These are phyloP conservation scores for Microglena sp. DNA, from an alignment of 139 green algal species.

Conservation along the genomic window DNA sequence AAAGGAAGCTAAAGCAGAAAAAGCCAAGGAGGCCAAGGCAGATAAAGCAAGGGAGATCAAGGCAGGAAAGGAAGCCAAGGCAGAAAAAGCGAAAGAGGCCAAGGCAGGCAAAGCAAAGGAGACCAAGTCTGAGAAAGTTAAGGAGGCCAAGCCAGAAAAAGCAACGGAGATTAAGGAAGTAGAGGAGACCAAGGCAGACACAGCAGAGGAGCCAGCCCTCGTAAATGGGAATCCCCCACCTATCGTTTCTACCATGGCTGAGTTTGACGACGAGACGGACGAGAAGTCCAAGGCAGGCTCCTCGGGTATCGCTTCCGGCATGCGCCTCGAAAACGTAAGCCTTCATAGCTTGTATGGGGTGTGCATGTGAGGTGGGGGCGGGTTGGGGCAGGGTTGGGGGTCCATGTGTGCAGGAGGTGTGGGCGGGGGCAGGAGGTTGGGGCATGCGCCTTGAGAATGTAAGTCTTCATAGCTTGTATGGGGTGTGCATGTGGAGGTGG, in stretches of 20 bases:
- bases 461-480: too few relatives aligned
- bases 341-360: too few relatives aligned
- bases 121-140: conserved; percentile 38
- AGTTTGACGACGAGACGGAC: neutral
- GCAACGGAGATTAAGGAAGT: too few relatives aligned
- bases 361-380: too few relatives aligned
- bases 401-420: too few relatives aligned
- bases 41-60: neutral
- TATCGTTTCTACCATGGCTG: conserved; percentile 2
- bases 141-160: conserved; percentile 21
- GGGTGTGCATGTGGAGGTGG: too few relatives aligned
- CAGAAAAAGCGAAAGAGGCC: neutral
- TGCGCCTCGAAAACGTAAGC: conserved; percentile 68
- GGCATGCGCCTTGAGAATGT: conserved; percentile 68
- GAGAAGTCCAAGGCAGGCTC: neutral
- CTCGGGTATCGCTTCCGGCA: conserved; percentile 50
- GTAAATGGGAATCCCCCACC: neutral
- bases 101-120: conserved; percentile 21
- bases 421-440: too few relatives aligned
- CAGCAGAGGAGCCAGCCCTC: neutral
- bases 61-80: neutral
- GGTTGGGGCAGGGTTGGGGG: too few relatives aligned
- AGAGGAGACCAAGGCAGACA: neutral
- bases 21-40: neutral
- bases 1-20: neutral